These are phyloP conservation scores for Daldinia concentrica DNA, from an alignment of 495 filamentous ascomycete genomes.

Conservation along the genomic window DNA sequence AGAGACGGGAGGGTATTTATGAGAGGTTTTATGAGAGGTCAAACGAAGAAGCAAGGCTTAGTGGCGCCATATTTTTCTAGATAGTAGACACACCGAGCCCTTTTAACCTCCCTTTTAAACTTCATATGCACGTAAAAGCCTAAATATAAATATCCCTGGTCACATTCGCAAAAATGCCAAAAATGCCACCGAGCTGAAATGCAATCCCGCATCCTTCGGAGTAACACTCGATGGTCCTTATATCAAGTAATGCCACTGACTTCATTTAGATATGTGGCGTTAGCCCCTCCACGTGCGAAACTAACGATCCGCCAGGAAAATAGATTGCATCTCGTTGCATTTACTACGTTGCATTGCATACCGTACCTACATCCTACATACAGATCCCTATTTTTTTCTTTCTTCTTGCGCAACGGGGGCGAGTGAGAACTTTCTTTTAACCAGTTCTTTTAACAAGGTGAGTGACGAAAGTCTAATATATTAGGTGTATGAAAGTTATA, in stretches of 20 bases:
- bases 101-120: background rate
- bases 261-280: background rate
- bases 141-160: slow-evolving; percentile 26
- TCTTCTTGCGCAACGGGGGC: background rate
- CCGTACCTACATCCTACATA: background rate
- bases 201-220: slow-evolving; percentile 31
- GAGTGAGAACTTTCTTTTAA: background rate
- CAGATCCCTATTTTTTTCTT: background rate
- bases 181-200: slow-evolving; percentile 23
- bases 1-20: background rate
- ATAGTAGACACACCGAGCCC: background rate
- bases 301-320: slow-evolving; percentile 1
- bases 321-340: background rate
- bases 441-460: too few relatives aligned
- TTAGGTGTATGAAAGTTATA: background rate
- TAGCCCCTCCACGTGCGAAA: background rate
- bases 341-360: slow-evolving; percentile 9
- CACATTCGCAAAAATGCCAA: slow-evolving; percentile 13
- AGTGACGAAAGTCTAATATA: background rate
- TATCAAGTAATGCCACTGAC: too few relatives aligned
- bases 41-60: background rate
- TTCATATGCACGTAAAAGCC: background rate
- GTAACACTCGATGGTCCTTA: background rate
- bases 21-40: background rate
- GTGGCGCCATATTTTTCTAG: background rate